Conservation (phyloP, 2,329 filamentous ascomycete genomes). For the Ascochyta rabiei region DNA sequence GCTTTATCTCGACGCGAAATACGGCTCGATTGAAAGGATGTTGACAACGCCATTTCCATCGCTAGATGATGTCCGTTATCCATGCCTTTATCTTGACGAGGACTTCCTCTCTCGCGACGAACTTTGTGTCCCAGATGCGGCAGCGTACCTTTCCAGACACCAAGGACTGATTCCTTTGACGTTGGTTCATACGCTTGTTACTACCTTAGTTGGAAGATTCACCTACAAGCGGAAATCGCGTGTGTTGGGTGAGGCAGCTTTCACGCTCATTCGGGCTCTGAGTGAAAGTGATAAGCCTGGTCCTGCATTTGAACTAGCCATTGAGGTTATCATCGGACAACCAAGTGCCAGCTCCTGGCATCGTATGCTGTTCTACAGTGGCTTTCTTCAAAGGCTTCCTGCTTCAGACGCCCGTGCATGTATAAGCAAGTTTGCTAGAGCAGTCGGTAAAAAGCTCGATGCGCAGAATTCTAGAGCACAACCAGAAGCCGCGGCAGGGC, state of each 20-base stretch:
- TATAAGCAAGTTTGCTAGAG: constrained; percentile 35
- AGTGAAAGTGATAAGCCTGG: constrained; percentile 39
- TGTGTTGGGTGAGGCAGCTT: constrained; percentile 28
- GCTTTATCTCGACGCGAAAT: constrained; percentile 38
- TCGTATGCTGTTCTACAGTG: constrained; percentile 40
- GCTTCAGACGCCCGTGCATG: constrained; percentile 37
- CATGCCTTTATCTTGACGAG: constrained; percentile 42
- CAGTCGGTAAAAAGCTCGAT: constrained; percentile 37
- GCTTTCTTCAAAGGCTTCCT: constrained; percentile 43
- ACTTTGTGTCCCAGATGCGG: constrained; percentile 10
- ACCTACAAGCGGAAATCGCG: constrained; percentile 9
- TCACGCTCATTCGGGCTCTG: constrained; percentile 31
- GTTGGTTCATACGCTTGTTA: constrained; percentile 25
- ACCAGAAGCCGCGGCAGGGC: constrained; percentile 1
- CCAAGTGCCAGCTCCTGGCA: constrained; percentile 53
- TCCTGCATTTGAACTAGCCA: constrained; percentile 35
- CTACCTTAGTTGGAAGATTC: constrained; percentile 19
- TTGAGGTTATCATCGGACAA: constrained; percentile 38
- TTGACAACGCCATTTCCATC: constrained; percentile 36
- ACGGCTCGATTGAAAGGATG: constrained; percentile 23
- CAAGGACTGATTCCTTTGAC: constrained; percentile 25
- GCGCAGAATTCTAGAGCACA: constrained; percentile 16
- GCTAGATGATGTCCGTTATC: constrained; percentile 33
- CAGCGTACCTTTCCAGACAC: constrained; percentile 8
- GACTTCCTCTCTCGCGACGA: constrained; percentile 33